Evolutionary conservation across 352 stramenopile genomes (phyloP).

Genomic region (Pythium myriotylum): DNA sequence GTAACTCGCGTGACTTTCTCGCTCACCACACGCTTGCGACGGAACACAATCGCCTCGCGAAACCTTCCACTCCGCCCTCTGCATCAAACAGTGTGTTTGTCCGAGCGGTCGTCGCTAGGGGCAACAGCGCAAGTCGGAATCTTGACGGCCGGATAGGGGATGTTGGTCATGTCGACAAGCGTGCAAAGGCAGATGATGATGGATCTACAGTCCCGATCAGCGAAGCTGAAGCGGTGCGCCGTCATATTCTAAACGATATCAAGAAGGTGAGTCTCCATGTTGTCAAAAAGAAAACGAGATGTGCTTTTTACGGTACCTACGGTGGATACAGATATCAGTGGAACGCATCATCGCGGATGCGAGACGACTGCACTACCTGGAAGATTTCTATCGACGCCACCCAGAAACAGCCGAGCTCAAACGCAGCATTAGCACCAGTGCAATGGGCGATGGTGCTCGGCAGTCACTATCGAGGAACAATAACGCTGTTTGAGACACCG

Average conservation of each 20-base stretch:
- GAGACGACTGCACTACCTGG: constrained; percentile 73
- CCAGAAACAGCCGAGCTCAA: constrained; percentile 28
- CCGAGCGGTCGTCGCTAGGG: constrained; percentile 29
- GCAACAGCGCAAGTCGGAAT: constrained; percentile 4
- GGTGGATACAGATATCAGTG: constrained; percentile 63
- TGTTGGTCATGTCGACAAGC: constrained; percentile 23
- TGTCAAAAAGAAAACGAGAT: no score
- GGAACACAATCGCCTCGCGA: constrained; percentile 14
- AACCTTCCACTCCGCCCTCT: background rate
- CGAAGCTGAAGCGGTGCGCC: constrained; percentile 66
- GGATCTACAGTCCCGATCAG: constrained; percentile 31
- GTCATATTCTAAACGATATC: constrained; percentile 64
- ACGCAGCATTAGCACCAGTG: constrained; percentile 20
- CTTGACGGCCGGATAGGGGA: constrained; percentile 16
- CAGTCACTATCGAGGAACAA: constrained; percentile 9
- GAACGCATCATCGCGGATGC: constrained; percentile 76
- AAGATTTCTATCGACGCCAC: constrained; percentile 55
- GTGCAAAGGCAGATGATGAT: constrained; percentile 24
- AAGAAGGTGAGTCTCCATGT: constrained; percentile 46
- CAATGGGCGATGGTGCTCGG: background rate
- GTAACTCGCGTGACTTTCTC: constrained; percentile 25
- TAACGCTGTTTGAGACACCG: constrained; percentile 1
- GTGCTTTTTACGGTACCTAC: no score
- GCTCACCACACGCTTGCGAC: constrained; percentile 4
- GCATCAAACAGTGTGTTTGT: constrained; percentile 30